Evolutionary conservation across 257 asterid genomes (phyloP).

Genomic region (Haberlea rhodopensis): DNA sequence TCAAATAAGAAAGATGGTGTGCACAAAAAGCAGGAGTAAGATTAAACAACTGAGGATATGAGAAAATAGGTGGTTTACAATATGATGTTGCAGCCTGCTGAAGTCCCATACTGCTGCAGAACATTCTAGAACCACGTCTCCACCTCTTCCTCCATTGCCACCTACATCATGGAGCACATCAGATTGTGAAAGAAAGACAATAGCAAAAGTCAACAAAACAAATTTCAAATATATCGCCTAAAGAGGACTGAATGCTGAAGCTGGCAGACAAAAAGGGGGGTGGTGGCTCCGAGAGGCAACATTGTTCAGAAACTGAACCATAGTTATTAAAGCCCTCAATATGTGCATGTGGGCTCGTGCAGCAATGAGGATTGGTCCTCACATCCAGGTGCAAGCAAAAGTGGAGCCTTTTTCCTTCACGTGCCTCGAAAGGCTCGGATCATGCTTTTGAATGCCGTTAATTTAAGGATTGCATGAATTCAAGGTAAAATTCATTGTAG

Average conservation of each 20-base stretch:
- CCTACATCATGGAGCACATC: constrained; percentile 45
- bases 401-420: no score
- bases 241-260: background rate
- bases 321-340: background rate
- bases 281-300: background rate
- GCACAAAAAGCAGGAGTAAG: constrained; percentile 1
- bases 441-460: no score
- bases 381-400: background rate
- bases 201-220: constrained; percentile 3
- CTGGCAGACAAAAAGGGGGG: background rate
- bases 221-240: background rate
- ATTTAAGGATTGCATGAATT: background rate
- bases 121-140: constrained; percentile 84
- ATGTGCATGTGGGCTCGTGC: background rate
- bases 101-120: constrained; percentile 84
- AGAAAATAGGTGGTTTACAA: constrained; percentile 46
- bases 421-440: background rate
- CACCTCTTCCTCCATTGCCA: constrained; percentile 95
- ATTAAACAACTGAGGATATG: background rate
- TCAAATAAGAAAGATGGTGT: constrained; percentile 6
- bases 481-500: background rate
- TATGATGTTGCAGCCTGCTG: constrained; percentile 85
- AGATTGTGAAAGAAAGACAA: constrained; percentile 19
- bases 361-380: background rate
- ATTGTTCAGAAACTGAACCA: constrained; percentile 14